Percentiles rank a stretch among this genome's conserved stretches.
These are phyloP conservation scores for Chlamydomonas applanata DNA, from an alignment of 139 green algal genomes.

Conservation along the genomic window DNA sequence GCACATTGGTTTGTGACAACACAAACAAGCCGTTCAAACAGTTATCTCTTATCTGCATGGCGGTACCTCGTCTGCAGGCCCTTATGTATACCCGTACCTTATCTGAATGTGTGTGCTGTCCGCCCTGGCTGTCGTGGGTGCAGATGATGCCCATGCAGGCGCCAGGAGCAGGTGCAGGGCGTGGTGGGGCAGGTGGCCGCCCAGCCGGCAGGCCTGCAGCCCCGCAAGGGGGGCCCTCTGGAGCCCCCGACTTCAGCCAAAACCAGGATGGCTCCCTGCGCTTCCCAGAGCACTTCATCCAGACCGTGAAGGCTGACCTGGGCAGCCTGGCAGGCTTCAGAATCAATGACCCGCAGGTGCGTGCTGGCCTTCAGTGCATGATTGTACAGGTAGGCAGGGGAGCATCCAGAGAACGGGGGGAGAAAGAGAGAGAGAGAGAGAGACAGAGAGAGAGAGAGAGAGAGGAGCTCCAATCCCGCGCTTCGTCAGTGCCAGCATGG, in stretches of 20 bases:
- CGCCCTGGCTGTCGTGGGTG: neutral
- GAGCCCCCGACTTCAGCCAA: too few relatives aligned
- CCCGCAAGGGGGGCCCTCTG: conserved; percentile 5
- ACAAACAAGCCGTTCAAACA: too few relatives aligned
- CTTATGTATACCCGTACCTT: too few relatives aligned
- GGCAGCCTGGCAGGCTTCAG: conserved; percentile 4
- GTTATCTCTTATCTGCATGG: too few relatives aligned
- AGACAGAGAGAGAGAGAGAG: too few relatives aligned
- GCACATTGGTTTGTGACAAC: too few relatives aligned
- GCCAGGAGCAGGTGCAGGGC: neutral
- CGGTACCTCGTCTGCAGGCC: too few relatives aligned
- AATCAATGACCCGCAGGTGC: conserved; percentile 9
- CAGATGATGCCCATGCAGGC: conserved; percentile 1
- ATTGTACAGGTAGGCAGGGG: neutral
- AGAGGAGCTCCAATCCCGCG: too few relatives aligned
- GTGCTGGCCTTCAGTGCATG: neutral
- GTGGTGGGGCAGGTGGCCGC: conserved; percentile 6
- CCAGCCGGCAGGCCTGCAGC: conserved; percentile 8
- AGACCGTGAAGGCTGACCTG: conserved; percentile 14
- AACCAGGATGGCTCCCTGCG: conserved; percentile 31
- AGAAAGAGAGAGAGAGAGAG: too few relatives aligned
- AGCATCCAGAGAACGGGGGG: too few relatives aligned
- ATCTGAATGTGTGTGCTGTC: too few relatives aligned
- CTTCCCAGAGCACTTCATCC: conserved; percentile 31
- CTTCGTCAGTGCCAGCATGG: too few relatives aligned